These are phyloP conservation scores for Hericium alpestre DNA, from an alignment of 768 basidiomycete genomes.

Conservation along the genomic window DNA sequence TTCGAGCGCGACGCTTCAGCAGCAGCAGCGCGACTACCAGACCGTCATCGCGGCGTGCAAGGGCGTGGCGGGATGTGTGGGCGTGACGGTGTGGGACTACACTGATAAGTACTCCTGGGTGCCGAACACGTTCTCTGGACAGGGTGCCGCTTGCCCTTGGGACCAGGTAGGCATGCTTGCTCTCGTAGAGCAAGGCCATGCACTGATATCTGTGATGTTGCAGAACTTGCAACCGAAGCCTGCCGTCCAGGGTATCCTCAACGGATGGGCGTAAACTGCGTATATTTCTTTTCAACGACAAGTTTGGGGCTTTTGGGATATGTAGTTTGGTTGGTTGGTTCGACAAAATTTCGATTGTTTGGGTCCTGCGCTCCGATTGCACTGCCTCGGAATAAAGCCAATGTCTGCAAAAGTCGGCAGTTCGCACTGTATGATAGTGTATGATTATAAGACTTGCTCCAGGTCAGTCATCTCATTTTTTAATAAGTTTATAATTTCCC, in stretches of 20 bases:
- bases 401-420: too few species aligned
- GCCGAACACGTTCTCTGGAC: slow-evolving; percentile 22
- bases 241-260: slow-evolving; percentile 18
- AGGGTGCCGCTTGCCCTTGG: slow-evolving; percentile 22
- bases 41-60: slow-evolving; percentile 43
- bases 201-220: neutral
- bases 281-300: too few species aligned
- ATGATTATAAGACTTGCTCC: too few species aligned
- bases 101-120: slow-evolving; percentile 31
- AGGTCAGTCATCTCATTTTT: too few species aligned
- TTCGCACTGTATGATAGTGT: too few species aligned
- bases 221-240: slow-evolving; percentile 19
- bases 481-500: too few species aligned
- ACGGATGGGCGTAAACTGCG: slow-evolving; percentile 1
- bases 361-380: too few species aligned
- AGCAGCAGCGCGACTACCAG: slow-evolving; percentile 48
- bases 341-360: too few species aligned
- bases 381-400: too few species aligned
- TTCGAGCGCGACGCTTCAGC: slow-evolving; percentile 36
- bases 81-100: slow-evolving; percentile 32
- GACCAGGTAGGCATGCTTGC: slow-evolving; percentile 16
- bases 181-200: neutral
- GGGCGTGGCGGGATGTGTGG: slow-evolving; percentile 23
- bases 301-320: too few species aligned
- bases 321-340: too few species aligned